phyloP scores from a whole-genome alignment of 2,329 filamentous ascomycete genomes.

The Gliomastix tumulicola region DNA sequence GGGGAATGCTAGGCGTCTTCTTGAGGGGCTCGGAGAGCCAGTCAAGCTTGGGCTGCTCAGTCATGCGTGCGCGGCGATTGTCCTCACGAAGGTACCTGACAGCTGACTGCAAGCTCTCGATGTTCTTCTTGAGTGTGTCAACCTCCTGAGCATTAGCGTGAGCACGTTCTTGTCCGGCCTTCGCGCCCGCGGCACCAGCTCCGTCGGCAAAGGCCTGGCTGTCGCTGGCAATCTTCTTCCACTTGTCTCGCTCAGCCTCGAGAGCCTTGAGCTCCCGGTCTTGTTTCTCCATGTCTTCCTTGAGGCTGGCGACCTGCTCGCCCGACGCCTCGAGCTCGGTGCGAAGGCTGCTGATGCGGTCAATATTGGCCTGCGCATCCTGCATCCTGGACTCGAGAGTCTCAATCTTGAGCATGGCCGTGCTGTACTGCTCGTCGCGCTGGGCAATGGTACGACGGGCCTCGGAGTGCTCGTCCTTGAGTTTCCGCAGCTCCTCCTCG shows the following conservation, averaged over 20 bases:
- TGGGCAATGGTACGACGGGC: constrained; percentile 64
- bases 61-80: constrained; percentile 53
- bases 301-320: constrained; percentile 42
- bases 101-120: constrained; percentile 56
- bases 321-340: constrained; percentile 46
- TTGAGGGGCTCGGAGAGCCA: constrained; percentile 58
- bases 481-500: constrained; percentile 73
- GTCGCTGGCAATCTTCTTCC: constrained; percentile 64
- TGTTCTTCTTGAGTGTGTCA: constrained; percentile 63
- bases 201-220: constrained; percentile 47
- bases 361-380: constrained; percentile 72
- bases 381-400: constrained; percentile 83
- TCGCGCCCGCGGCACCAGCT: constrained; percentile 41
- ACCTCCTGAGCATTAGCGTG: constrained; percentile 67
- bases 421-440: constrained; percentile 77
- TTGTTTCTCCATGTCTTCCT: constrained; percentile 59
- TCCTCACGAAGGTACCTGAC: constrained; percentile 64
- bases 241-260: constrained; percentile 61
- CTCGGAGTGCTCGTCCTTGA: constrained; percentile 76
- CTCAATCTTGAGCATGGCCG: constrained; percentile 86
- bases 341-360: constrained; percentile 61
- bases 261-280: constrained; percentile 59
- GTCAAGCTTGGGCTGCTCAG: constrained; percentile 46
- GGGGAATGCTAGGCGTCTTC: constrained; percentile 32
- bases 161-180: constrained; percentile 57